These are phyloP conservation scores for Xylariaceae sp. DNA, from an alignment of 2,329 filamentous ascomycete species.

Conservation along the genomic window DNA sequence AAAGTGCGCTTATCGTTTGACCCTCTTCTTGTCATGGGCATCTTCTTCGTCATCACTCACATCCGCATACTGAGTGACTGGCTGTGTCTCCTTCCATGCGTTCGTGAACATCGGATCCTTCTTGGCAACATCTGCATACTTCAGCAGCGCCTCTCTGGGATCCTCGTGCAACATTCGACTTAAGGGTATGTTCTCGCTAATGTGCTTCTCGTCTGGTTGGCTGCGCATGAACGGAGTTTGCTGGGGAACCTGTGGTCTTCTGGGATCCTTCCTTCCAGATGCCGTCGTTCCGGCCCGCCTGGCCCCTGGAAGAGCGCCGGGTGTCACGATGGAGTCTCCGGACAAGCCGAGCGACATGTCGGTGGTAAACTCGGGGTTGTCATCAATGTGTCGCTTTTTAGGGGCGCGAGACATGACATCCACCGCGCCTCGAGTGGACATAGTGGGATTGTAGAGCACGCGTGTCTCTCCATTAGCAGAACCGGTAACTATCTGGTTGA, in stretches of 20 bases:
- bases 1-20: constrained; percentile 42
- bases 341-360: constrained; percentile 77
- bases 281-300: constrained; percentile 67
- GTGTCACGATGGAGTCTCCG: constrained; percentile 72
- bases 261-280: constrained; percentile 71
- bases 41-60: constrained; percentile 78
- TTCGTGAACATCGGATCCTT: constrained; percentile 93
- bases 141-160: constrained; percentile 85
- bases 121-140: constrained; percentile 89
- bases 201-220: constrained; percentile 83
- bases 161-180: constrained; percentile 95
- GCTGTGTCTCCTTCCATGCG: constrained; percentile 88
- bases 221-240: constrained; percentile 87
- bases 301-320: constrained; percentile 52
- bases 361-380: constrained; percentile 81
- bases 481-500: constrained; percentile 94
- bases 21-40: constrained; percentile 61
- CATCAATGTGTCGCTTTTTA: constrained; percentile 92
- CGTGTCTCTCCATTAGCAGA: constrained; percentile 88
- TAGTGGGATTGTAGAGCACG: constrained; percentile 83
- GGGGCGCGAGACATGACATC: constrained; percentile 89
- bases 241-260: constrained; percentile 76
- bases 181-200: constrained; percentile 81
- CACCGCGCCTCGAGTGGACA: constrained; percentile 74
- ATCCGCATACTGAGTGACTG: constrained; percentile 85